phyloP scores from a whole-genome alignment of 2,329 filamentous ascomycete genomes.

The Pyrenochaeta sp. region DNA sequence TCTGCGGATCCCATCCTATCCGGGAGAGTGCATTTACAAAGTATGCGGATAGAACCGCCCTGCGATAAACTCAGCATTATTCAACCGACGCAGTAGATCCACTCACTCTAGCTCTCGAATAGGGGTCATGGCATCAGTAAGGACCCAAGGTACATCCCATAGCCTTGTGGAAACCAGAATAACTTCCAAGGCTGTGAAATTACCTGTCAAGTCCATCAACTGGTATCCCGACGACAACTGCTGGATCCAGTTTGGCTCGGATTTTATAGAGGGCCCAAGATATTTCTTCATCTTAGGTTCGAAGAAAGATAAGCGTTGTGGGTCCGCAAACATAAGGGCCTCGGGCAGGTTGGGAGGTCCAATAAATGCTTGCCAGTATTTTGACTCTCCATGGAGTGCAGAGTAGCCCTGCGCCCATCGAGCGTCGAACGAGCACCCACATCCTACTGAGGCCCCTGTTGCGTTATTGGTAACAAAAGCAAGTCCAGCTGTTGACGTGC shows the following conservation, averaged over 20 bases:
- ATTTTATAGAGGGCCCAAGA: conserved; percentile 1
- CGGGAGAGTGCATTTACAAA: conserved; percentile 4
- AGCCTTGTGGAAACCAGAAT: conserved; percentile 4
- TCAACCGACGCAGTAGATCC: not conserved
- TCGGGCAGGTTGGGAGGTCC: not conserved
- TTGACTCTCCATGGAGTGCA: not conserved
- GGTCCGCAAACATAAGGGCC: not conserved
- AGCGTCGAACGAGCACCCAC: conserved; percentile 5
- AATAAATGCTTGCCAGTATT: not conserved
- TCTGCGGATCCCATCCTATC: conserved; percentile 5
- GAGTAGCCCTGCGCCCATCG: conserved; percentile 3
- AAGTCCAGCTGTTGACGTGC: not conserved
- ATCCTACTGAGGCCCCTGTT: not conserved
- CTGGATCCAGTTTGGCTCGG: not conserved
- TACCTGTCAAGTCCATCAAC: conserved; percentile 3
- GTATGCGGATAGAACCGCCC: conserved; percentile 3
- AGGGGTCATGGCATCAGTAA: not conserved
- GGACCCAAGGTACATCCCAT: conserved; percentile 3
- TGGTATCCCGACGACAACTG: not conserved
- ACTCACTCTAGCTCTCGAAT: conserved; percentile 2
- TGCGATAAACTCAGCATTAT: not conserved
- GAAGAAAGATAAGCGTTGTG: not conserved
- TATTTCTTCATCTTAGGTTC: not conserved
- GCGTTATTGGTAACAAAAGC: conserved; percentile 3
- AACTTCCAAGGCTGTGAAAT: conserved; percentile 4